Conservation (phyloP, 371 early-diverging fungal species). For the Dichotomocladium elegans region DNA sequence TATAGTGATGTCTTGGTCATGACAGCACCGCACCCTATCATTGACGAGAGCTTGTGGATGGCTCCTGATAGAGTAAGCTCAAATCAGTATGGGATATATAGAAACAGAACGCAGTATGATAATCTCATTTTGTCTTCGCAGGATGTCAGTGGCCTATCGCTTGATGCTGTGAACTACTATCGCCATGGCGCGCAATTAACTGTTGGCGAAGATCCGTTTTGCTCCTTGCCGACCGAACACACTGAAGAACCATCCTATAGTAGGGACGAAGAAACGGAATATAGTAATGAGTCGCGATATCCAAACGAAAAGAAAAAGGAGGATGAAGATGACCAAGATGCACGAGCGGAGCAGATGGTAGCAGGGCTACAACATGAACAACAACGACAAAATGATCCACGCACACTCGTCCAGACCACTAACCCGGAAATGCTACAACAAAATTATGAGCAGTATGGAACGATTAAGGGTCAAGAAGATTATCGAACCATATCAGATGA, state of each 20-base stretch:
- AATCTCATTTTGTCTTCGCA: neutral
- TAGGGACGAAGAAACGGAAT: neutral
- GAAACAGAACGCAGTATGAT: neutral
- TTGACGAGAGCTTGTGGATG: constrained; percentile 16
- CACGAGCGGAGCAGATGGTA: neutral
- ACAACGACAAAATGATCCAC: no score
- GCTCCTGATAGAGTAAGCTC: neutral
- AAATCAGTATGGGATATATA: no score
- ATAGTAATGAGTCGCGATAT: neutral
- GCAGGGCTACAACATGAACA: neutral
- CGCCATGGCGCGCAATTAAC: no score
- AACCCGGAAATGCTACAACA: neutral
- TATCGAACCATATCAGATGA: no score
- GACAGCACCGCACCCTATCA: constrained; percentile 14
- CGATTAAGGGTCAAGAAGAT: neutral
- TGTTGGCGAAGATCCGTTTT: no score
- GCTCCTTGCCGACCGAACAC: neutral
- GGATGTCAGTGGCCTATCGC: neutral
- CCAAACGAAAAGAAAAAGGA: neutral
- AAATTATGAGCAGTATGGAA: neutral
- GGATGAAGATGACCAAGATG: neutral
- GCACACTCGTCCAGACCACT: no score
- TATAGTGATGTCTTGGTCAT: constrained; percentile 17
- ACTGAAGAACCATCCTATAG: neutral
- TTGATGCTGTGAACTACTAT: constrained; percentile 16